phyloP scores from a whole-genome alignment of 2,329 filamentous ascomycete species.

The Phoma sp. region DNA sequence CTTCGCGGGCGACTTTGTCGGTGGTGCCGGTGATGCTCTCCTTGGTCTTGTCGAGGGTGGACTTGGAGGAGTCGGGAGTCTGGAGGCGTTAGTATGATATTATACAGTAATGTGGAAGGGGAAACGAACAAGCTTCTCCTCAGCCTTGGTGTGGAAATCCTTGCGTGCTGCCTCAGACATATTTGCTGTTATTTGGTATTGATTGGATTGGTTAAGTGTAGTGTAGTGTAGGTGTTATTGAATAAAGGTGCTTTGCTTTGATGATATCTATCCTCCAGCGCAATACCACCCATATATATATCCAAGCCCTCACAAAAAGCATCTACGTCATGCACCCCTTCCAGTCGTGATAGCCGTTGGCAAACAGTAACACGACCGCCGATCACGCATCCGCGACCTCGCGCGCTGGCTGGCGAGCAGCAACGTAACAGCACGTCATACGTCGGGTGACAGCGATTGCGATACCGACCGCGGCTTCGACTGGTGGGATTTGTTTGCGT shows the following conservation, averaged over 20 bases:
- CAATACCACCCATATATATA: too few relatives aligned
- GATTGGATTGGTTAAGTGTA: constrained; percentile 29
- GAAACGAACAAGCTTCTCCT: constrained; percentile 53
- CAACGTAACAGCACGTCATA: constrained; percentile 8
- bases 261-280: constrained; percentile 22
- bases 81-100: constrained; percentile 31
- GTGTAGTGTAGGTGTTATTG: constrained; percentile 22
- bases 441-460: constrained; percentile 8
- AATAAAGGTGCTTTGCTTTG: constrained; percentile 24
- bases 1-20: constrained; percentile 60
- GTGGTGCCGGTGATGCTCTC: constrained; percentile 63
- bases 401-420: neutral
- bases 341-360: constrained; percentile 13
- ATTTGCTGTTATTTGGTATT: constrained; percentile 47
- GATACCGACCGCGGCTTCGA: neutral
- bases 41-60: constrained; percentile 65
- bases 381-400: constrained; percentile 5
- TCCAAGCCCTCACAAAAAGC: too few relatives aligned
- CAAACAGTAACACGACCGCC: neutral
- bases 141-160: constrained; percentile 64
- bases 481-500: constrained; percentile 9
- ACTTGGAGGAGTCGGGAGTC: constrained; percentile 68
- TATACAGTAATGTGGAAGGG: neutral
- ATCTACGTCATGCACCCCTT: constrained; percentile 37
- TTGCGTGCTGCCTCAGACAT: constrained; percentile 71